These are phyloP conservation scores for Apostasia shenzhenica DNA, from an alignment of 106 monocot species.

Conservation along the genomic window DNA sequence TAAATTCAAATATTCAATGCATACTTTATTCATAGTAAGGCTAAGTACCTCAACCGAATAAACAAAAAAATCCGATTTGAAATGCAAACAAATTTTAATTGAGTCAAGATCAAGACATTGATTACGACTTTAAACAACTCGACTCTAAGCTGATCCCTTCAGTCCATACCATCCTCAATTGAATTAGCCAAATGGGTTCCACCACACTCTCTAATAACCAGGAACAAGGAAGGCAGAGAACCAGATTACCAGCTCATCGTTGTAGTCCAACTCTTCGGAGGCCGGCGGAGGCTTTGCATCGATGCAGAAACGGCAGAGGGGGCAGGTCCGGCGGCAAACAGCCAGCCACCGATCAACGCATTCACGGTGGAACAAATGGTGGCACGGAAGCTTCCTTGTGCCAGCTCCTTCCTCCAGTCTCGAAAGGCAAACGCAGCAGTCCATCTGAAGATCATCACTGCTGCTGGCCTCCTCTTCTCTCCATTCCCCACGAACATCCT, in stretches of 20 bases:
- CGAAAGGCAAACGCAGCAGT: slow-evolving; percentile 47
- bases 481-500: background rate
- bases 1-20: too few relatives aligned
- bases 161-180: too few relatives aligned
- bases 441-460: slow-evolving; percentile 13
- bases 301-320: slow-evolving; percentile 44
- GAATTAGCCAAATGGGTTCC: too few relatives aligned
- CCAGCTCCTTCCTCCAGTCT: slow-evolving; percentile 22
- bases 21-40: too few relatives aligned
- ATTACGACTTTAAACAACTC: too few relatives aligned
- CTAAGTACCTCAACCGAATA: too few relatives aligned
- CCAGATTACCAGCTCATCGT: slow-evolving; percentile 58
- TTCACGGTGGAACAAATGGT: slow-evolving; percentile 7
- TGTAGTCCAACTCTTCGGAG: slow-evolving; percentile 12
- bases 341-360: slow-evolving; percentile 51
- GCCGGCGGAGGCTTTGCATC: background rate
- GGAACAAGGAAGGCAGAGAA: slow-evolving; percentile 38
- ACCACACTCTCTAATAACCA: slow-evolving; percentile 15
- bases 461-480: background rate
- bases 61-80: too few relatives aligned
- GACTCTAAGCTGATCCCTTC: too few relatives aligned
- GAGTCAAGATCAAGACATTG: too few relatives aligned
- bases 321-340: slow-evolving; percentile 42
- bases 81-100: too few relatives aligned
- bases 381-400: slow-evolving; percentile 17